These are phyloP conservation scores for Chlamydomonas reinhardtii DNA, from an alignment of 163 green algal species.

Conservation along the genomic window DNA sequence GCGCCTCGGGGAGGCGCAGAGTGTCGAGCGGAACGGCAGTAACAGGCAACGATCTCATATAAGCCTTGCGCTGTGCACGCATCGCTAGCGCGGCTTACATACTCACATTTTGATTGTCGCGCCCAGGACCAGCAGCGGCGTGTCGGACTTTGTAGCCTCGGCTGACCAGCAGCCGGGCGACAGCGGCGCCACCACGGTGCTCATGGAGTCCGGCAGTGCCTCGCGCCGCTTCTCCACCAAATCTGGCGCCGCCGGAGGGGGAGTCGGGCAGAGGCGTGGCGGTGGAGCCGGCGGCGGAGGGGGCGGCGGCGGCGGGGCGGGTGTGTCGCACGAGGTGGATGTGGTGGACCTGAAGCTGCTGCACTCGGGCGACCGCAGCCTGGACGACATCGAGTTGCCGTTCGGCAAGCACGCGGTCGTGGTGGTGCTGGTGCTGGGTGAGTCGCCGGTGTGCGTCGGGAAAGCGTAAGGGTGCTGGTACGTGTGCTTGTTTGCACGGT, in stretches of 20 bases:
- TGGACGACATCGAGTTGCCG: slow-evolving; percentile 9
- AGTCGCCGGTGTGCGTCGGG: neutral
- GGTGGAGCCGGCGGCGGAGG: neutral
- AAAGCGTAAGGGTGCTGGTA: neutral
- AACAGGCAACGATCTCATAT: too few species aligned
- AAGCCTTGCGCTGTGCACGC: too few species aligned
- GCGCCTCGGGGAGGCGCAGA: too few species aligned
- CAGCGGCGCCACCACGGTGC: too few species aligned
- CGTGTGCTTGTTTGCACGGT: too few species aligned
- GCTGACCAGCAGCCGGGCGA: too few species aligned
- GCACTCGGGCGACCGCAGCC: neutral
- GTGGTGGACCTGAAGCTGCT: slow-evolving; percentile 51
- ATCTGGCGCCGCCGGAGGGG: neutral
- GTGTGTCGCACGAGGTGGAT: slow-evolving; percentile 18
- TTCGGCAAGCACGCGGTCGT: slow-evolving; percentile 55
- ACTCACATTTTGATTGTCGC: too few species aligned
- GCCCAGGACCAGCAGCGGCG: neutral
- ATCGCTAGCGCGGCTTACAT: too few species aligned
- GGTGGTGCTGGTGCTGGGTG: slow-evolving; percentile 59
- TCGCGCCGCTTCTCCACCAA: too few species aligned
- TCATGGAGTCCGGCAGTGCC: too few species aligned
- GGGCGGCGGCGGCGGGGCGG: neutral
- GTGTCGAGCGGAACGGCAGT: too few species aligned
- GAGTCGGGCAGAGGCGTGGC: neutral
- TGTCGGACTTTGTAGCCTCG: too few species aligned